Conservation (phyloP, 2,329 filamentous ascomycete species). For the Epichloe gansuensis region DNA sequence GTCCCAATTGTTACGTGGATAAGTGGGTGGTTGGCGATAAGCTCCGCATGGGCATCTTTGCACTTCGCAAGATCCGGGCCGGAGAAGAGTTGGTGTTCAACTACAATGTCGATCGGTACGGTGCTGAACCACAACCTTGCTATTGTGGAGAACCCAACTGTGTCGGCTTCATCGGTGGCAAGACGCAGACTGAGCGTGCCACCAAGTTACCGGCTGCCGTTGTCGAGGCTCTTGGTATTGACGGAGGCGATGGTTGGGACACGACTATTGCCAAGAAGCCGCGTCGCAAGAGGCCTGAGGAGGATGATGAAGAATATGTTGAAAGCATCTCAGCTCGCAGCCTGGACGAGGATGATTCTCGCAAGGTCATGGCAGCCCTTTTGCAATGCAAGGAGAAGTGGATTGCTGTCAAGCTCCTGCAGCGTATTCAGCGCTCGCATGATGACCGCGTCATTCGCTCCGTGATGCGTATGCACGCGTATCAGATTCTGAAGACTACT, state of each 20-base stretch:
- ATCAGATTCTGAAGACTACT: slow-evolving; percentile 83
- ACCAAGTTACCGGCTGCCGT: slow-evolving; percentile 83
- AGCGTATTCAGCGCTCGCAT: slow-evolving; percentile 74
- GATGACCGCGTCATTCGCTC: slow-evolving; percentile 79
- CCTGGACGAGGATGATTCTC: slow-evolving; percentile 71
- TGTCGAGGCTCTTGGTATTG: slow-evolving; percentile 91
- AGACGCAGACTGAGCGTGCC: slow-evolving; percentile 90
- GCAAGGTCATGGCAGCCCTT: slow-evolving; percentile 89
- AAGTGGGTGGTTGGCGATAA: slow-evolving; percentile 99
- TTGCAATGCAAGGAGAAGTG: slow-evolving; percentile 99
- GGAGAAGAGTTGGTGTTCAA: slow-evolving; percentile 98
- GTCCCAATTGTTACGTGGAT: slow-evolving; percentile 97
- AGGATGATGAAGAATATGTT: slow-evolving; percentile 93
- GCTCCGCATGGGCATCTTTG: slow-evolving; percentile 97
- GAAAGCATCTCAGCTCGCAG: slow-evolving; percentile 72
- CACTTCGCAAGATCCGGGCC: slow-evolving; percentile 67
- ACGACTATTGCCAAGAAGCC: slow-evolving; percentile 80
- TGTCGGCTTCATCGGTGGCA: slow-evolving; percentile 91
- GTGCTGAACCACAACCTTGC: slow-evolving; percentile 90
- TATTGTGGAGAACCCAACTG: slow-evolving; percentile 94
- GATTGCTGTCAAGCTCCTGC: slow-evolving; percentile 91
- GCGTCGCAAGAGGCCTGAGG: slow-evolving; percentile 80
- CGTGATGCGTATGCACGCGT: slow-evolving; percentile 93
- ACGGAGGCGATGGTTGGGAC: slow-evolving; percentile 86
- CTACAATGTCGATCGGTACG: slow-evolving; percentile 98